These are phyloP conservation scores for Porcisia deanei DNA, from an alignment of 208 protist genomes.

Conservation along the genomic window DNA sequence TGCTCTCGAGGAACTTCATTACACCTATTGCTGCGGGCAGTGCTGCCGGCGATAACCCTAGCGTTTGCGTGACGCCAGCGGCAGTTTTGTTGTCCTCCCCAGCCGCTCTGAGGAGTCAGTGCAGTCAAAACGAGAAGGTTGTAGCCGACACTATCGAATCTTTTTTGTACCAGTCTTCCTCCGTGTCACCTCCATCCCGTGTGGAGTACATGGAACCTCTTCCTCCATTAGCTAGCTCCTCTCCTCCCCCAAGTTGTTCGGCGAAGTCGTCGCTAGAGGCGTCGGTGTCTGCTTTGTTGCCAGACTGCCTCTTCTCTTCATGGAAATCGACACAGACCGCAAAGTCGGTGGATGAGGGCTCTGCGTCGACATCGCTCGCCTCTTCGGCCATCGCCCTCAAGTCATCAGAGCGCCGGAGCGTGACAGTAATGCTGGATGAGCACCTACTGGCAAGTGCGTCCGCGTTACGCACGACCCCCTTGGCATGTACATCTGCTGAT, in stretches of 20 bases:
- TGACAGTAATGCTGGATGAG: slow-evolving; percentile 13
- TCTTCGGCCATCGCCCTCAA: neutral
- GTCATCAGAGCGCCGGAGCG: slow-evolving; percentile 14
- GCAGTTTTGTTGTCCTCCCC: neutral
- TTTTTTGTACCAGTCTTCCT: neutral
- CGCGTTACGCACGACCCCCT: too few species aligned
- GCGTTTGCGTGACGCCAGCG: neutral
- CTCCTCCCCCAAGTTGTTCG: neutral
- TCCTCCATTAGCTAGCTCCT: neutral
- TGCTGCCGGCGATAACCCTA: neutral
- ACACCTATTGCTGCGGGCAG: neutral
- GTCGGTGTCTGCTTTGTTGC: neutral
- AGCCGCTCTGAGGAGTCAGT: neutral
- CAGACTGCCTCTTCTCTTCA: neutral
- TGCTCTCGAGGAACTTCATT: neutral
- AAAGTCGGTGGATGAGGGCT: neutral
- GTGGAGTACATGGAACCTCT: neutral
- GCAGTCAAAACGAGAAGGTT: neutral
- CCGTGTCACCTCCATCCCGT: neutral
- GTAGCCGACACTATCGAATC: neutral
- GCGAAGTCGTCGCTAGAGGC: neutral
- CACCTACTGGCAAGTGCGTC: neutral
- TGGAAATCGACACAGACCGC: neutral
- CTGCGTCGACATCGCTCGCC: neutral
- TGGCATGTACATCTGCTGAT: neutral